Conservation (phyloP, 306 rosid species). For the Quercus glauca region DNA sequence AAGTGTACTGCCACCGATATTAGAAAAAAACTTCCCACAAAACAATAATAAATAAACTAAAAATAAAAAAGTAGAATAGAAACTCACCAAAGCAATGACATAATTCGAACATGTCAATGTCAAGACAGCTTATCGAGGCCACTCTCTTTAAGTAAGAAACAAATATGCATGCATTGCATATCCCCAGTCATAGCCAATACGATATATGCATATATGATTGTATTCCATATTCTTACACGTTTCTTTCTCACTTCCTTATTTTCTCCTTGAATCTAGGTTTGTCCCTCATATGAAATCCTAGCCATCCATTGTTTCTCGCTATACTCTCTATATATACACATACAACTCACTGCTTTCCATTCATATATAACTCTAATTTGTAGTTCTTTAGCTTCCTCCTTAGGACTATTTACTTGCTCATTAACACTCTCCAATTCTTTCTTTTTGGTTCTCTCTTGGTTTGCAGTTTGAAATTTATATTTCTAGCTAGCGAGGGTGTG, state of each 20-base stretch:
- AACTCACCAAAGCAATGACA: not conserved
- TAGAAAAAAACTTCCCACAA: no score
- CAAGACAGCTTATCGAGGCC: constrained; percentile 17
- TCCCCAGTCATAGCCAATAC: no score
- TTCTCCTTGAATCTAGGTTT: constrained; percentile 2
- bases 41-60: not conserved
- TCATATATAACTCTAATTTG: not conserved
- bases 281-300: constrained; percentile 18
- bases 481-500: not conserved
- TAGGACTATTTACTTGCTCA: not conserved
- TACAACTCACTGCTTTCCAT: not conserved
- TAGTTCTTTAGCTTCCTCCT: not conserved
- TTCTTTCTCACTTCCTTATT: constrained; percentile 14
- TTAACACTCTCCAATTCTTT: not conserved
- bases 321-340: constrained; percentile 25
- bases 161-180: no score
- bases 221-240: constrained; percentile 41
- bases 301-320: constrained; percentile 18
- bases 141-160: no score
- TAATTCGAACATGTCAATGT: constrained; percentile 28
- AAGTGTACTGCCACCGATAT: no score
- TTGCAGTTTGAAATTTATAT: no score
- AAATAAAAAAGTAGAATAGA: not conserved
- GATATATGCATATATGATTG: not conserved
- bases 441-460: not conserved